Conservation (phyloP, 106 monocot genomes). For the Narthecium ossifragum region DNA sequence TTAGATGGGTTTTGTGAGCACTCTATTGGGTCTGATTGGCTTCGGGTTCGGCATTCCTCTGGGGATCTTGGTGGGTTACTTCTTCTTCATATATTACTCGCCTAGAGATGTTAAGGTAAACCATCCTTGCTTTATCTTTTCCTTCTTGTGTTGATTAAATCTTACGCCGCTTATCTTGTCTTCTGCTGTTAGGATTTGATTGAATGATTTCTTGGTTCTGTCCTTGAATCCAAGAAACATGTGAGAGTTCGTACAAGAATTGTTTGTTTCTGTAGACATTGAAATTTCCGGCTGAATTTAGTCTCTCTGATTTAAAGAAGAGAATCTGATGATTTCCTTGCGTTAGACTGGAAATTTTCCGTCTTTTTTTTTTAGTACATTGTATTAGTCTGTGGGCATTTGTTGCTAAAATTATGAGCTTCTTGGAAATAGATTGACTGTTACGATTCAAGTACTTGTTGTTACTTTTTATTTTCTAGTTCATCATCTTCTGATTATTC, state of each 20-base stretch:
- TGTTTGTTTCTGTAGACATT: not conserved
- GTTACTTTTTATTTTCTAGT: no score
- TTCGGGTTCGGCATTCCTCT: slow-evolving; percentile 54
- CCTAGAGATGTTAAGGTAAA: slow-evolving; percentile 17
- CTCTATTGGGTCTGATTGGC: slow-evolving; percentile 38
- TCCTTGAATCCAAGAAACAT: not conserved
- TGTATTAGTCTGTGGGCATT: no score
- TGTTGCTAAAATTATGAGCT: no score
- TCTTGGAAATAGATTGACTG: no score
- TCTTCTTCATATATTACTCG: slow-evolving; percentile 42
- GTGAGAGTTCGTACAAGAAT: not conserved
- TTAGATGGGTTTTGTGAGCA: slow-evolving; percentile 48
- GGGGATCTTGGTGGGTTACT: slow-evolving; percentile 47
- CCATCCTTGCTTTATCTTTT: not conserved
- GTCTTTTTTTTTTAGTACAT: no score
- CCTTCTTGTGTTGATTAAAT: not conserved
- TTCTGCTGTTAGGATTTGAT: not conserved
- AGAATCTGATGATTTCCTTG: no score
- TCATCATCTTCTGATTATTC: no score
- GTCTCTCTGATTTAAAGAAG: not conserved
- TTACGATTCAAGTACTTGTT: no score
- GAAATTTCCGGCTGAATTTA: not conserved
- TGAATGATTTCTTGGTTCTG: not conserved
- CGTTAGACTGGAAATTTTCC: no score
- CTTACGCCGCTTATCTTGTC: not conserved